phyloP scores from a whole-genome alignment of 108 stramenopile genomes.

The Discostella stelligeroides region DNA sequence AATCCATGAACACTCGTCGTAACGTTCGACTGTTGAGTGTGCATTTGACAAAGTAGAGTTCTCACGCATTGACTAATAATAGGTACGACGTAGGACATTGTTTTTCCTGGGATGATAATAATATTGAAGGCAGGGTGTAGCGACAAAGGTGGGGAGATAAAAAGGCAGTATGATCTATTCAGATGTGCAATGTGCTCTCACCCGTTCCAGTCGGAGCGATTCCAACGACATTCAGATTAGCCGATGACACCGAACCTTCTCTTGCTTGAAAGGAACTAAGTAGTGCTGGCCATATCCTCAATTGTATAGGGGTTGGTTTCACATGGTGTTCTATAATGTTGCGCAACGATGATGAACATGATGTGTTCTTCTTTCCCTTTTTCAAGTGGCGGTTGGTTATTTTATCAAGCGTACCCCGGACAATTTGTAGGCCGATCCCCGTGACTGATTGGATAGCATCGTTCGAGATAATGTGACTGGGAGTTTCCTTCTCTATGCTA shows the following conservation, averaged over 20 bases:
- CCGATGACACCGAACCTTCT: not conserved
- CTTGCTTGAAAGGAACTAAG: slow-evolving; percentile 18
- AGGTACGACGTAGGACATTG: slow-evolving; percentile 64
- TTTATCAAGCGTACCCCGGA: slow-evolving; percentile 27
- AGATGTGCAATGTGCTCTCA: slow-evolving; percentile 16
- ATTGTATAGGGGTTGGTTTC: slow-evolving; percentile 64
- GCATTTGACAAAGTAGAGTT: slow-evolving; percentile 3
- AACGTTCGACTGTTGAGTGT: not conserved
- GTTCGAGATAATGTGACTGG: not conserved
- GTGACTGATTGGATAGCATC: not conserved
- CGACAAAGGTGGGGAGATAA: not conserved
- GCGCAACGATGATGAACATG: not conserved
- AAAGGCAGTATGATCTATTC: not conserved
- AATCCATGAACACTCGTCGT: slow-evolving; percentile 31
- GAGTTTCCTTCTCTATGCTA: slow-evolving; percentile 2
- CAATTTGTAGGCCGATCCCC: slow-evolving; percentile 26
- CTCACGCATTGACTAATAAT: slow-evolving; percentile 28
- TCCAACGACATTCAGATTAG: slow-evolving; percentile 48
- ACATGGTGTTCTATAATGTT: not conserved
- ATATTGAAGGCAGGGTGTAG: not conserved
- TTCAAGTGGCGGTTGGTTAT: slow-evolving; percentile 19
- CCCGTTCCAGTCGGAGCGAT: slow-evolving; percentile 79
- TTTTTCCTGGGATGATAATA: slow-evolving; percentile 49
- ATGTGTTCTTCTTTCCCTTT: slow-evolving; percentile 9
- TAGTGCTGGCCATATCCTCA: slow-evolving; percentile 66